phyloP scores from a whole-genome alignment of 1,284 basidiomycete genomes.

The Cutaneotrichosporon mucoides region DNA sequence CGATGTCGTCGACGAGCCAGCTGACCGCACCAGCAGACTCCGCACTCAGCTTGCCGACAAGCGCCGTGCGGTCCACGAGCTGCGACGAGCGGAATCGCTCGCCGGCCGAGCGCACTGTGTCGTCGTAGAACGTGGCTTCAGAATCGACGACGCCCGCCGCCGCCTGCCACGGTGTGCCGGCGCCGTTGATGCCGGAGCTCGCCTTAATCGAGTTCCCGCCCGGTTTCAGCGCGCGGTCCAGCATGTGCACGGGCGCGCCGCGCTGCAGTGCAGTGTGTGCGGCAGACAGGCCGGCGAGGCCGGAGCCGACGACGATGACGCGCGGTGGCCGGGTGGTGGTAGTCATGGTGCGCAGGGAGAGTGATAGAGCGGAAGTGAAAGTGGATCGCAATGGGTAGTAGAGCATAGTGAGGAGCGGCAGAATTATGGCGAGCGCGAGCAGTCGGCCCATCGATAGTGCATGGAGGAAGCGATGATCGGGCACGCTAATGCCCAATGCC shows the following conservation, averaged over 20 bases:
- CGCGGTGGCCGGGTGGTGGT: neutral
- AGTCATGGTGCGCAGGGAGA: neutral
- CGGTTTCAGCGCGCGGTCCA: slow-evolving; percentile 11
- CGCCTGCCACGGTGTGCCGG: slow-evolving; percentile 7
- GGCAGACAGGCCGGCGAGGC: slow-evolving; percentile 14
- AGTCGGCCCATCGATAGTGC: no score
- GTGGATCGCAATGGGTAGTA: no score
- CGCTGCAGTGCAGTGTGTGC: slow-evolving; percentile 7
- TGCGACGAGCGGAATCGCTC: neutral
- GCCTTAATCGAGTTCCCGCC: slow-evolving; percentile 20
- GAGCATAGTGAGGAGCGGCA: no score
- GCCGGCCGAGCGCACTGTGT: slow-evolving; percentile 10
- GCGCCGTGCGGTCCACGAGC: slow-evolving; percentile 3
- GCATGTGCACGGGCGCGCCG: slow-evolving; percentile 11
- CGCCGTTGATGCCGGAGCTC: slow-evolving; percentile 15
- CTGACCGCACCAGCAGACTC: slow-evolving; percentile 2
- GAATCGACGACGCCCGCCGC: neutral
- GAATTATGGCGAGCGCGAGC: no score
- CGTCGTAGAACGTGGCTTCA: slow-evolving; percentile 1
- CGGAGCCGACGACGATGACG: slow-evolving; percentile 15
- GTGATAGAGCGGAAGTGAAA: neutral
- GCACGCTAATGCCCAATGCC: no score
- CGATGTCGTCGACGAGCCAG: slow-evolving; percentile 11
- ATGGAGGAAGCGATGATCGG: no score
- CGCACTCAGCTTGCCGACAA: slow-evolving; percentile 3